Evolutionary conservation across 495 filamentous ascomycete species (phyloP), one percentile per base, ranked within the genome.

Genomic region (Articulospora tetracladia): DNA sequence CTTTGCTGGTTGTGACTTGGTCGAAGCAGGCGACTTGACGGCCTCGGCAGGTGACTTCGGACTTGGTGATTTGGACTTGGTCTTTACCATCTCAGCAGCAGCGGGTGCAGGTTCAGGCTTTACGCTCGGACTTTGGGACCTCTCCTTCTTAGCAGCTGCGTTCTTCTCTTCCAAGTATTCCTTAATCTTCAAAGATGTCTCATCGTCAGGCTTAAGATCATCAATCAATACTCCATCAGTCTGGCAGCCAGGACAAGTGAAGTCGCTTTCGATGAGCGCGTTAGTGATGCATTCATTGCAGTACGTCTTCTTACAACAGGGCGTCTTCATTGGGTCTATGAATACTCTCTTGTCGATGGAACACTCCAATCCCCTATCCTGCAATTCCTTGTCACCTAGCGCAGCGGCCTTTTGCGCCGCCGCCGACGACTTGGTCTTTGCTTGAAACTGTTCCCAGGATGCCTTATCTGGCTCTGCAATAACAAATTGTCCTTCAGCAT

Each of bases 211-310:
- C 68, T 83, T 82, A 55, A 98, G 84, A 74, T 96, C 86, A 83
- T 97, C 95, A 74, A 98, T 88, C 58, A 97, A 78, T 49, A 97
- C 90, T 60, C 90, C 92, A 64, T 96, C 92, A 46, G 84, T 89
- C 70, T 88, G 83, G 79, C 94, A 98, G 53, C 85, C 87, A 57
- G 95, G 95, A 72, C 94, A 98, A 68, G 90, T 79, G 77, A 98
- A 91, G 80, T 98, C 94, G 82, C 87, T 93, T 78, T 98, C 92
- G 76, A 96, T 92, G 77, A 98, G 86, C 68, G 91, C 87, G 84
- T 93, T 95, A 67, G 92, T 92, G 73, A 98, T 96, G 87, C 94
- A 98, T 66, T 98, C 92, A 83, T 92, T 90, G 84, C 94, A 98
- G 83, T 93, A 98, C 71, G 92, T 96, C 81, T 88, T 92, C 72